Evolutionary conservation across 257 asterid genomes (phyloP), one percentile per base, ranked within the genome.

Genomic region (Solanum medicagineum): DNA sequence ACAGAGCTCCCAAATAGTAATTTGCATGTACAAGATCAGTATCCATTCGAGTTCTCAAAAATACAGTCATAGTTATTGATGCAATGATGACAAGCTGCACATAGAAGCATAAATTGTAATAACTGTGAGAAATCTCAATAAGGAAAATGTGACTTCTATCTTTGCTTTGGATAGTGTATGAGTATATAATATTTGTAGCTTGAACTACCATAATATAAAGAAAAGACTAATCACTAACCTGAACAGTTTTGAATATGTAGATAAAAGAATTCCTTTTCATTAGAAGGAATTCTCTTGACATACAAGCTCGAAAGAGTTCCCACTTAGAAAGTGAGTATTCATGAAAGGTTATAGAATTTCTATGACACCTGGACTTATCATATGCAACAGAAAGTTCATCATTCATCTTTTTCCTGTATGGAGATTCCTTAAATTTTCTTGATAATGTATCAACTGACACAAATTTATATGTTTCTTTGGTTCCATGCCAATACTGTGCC

Each of bases 221-320:
- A 44, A 14, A 59, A 22, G 53, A 40, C 80, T 65, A 79, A 29
- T n/a, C 49, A 56, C 85, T 74, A 65, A 92, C 94, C 94, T 92
- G 95, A 73, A 90, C 51, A 40, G 82, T 42, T 86, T 90, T 91
- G 91, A 91, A 92, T 44, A 91, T 83, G 54, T 92, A 87, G 36
- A 88, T 70, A 51, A 92, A 92, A 24, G 92, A 91, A 81, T 92
- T 92, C 77, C 92, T 88, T 85, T 86, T 91, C 89, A 91, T 85
- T 55, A 92, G 92, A 82, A 92, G 93, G 56, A 70, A 79, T 84
- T 92, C 95, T 84, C 93, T 88, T 29, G 92, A 89, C 88, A 92
- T 87, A 80, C 95, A 92, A 53, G 91, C 86, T 80, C 81, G 87
- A 40, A 92, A 87, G 11, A 92, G 89, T 40, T 79, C 53, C 93